Base-by-base conservation (phyloP, 371 early-diverging fungal genomes). In the Mucor plumbeus region DNA sequence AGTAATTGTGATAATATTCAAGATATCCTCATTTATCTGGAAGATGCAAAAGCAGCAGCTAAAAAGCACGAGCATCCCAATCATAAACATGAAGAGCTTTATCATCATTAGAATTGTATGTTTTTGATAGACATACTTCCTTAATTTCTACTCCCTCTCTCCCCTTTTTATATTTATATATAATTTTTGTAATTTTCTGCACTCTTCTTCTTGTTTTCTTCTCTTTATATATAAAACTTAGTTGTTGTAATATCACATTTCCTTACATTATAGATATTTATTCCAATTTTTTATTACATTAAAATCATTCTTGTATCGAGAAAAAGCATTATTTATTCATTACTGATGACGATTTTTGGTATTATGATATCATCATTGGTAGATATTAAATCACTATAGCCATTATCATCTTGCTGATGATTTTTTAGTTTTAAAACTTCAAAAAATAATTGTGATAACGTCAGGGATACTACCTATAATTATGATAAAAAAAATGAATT, bases 21-120 rank as follows among this genome's bases (percentile, higher is more conserved):
- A 61, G 74, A 81, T 63, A 69, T 83, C 3, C 39, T 73, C 36
- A 72, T 83, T 21, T 72, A 74, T 61, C 50, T 81, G 13, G 73
- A 81, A 55, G 73, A 73, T 53, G 39, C 44, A 0, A 17, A 40
- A 13, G 60, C 64, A 31, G 54, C 53, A 15, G 35, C 53, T 9
- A 19, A 44, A 21, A n/a, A 54, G 10, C 41, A 60, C 9, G 43
- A 56, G 5, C 56, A 63, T 15, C 9, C 55, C 14, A 53, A 57
- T 39, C 61, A 56, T 43, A 33, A 65, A n/a, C 57, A 64, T 54
- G 21, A 50, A 10, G 50, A 50, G 50, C 50, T 26, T 26, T 10
- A 35, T 15, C n/a, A 57, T 19, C 57, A 44, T 64, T 56, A 64
- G 58, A 55, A 40, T 34, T 33, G 31, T 53, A 53, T 26, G 26